Evolutionary conservation across 2,329 filamentous ascomycete species (phyloP).

Genomic region (Pseudogymnoascus verrucosus): DNA sequence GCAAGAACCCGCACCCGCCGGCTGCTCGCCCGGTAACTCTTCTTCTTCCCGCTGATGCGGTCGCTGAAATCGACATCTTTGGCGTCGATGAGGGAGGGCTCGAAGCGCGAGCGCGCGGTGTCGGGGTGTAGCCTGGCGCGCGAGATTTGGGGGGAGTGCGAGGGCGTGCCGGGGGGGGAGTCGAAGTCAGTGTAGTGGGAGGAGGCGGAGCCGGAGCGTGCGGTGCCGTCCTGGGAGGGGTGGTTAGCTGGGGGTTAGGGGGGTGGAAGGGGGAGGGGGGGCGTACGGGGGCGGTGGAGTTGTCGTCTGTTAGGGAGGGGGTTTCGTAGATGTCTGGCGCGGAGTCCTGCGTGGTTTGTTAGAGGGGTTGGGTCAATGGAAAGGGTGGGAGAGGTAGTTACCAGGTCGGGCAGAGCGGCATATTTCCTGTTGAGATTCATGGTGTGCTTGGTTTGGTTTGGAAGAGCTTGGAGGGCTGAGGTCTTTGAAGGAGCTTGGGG

Average conservation of each 20-base stretch:
- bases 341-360: constrained; percentile 54
- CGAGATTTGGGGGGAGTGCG: constrained; percentile 52
- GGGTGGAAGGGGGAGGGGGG: too few relatives aligned
- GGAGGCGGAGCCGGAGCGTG: constrained; percentile 46
- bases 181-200: constrained; percentile 53
- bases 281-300: constrained; percentile 71
- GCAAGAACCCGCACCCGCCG: constrained; percentile 55
- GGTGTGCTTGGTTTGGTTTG: constrained; percentile 13
- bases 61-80: constrained; percentile 82
- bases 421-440: constrained; percentile 80
- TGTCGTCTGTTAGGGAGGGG: constrained; percentile 83
- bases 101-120: constrained; percentile 73
- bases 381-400: constrained; percentile 30
- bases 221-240: constrained; percentile 37
- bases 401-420: constrained; percentile 70
- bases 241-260: too few relatives aligned
- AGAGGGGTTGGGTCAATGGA: constrained; percentile 10
- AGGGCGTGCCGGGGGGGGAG: constrained; percentile 52
- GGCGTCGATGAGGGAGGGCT: constrained; percentile 67
- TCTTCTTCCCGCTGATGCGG: constrained; percentile 71
- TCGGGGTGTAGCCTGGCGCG: constrained; percentile 68
- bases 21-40: constrained; percentile 71
- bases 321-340: constrained; percentile 97
- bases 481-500: neutral
- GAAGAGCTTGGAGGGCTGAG: neutral